phyloP scores from a whole-genome alignment of 768 basidiomycete genomes.

The Kwoniella dejecticola region DNA sequence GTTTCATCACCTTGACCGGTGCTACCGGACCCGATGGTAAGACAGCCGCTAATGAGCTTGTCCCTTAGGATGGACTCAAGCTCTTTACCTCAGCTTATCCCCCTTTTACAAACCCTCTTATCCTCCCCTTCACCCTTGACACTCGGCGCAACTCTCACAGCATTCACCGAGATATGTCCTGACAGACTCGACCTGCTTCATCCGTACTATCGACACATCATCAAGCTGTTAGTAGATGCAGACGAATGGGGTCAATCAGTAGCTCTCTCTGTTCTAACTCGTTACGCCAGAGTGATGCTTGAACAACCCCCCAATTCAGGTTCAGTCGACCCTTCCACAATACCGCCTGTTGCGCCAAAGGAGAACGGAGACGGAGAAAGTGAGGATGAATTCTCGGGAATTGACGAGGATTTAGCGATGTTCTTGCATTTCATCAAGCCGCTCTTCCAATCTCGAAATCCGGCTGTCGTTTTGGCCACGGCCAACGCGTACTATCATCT shows the following conservation, averaged over 20 bases:
- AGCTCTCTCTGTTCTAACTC: constrained; percentile 71
- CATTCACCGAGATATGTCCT: constrained; percentile 85
- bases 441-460: constrained; percentile 80
- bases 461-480: constrained; percentile 80
- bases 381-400: constrained; percentile 59
- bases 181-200: constrained; percentile 85
- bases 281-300: constrained; percentile 84
- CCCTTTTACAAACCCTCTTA: constrained; percentile 57
- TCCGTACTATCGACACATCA: constrained; percentile 80
- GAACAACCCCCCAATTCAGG: constrained; percentile 52
- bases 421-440: constrained; percentile 72
- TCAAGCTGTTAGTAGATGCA: constrained; percentile 78
- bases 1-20: no score
- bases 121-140: constrained; percentile 80
- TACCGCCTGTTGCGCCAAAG: constrained; percentile 11
- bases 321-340: constrained; percentile 59
- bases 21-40: no score
- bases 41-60: no score
- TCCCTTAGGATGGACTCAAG: constrained; percentile 69
- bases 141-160: constrained; percentile 79
- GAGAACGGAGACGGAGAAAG: constrained; percentile 58
- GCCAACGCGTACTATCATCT: constrained; percentile 74
- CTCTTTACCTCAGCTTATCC: constrained; percentile 66
- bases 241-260: constrained; percentile 97
- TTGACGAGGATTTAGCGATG: constrained; percentile 74